Base-by-base conservation (phyloP, 768 basidiomycete genomes). In the Piloderma croceum region DNA sequence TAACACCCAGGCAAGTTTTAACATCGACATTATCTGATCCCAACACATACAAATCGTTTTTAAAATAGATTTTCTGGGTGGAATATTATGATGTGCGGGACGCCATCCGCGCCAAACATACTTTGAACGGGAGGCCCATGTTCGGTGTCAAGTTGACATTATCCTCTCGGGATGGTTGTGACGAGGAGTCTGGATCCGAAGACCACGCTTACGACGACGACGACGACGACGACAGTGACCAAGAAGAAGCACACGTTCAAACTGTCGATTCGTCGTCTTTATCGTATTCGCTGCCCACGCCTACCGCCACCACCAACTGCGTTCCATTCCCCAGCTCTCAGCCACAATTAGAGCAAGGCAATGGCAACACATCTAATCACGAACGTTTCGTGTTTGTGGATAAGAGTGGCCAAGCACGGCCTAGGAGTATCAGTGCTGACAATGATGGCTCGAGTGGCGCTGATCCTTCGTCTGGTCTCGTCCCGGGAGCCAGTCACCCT, bases 41-140 rank as follows among this genome's bases (percentile, higher is more conserved):
- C 9, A 9, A 9, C 27, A 29, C 15, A 15, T 29, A 15, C 9
- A 29, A 29, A 29, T 15, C 27, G 9, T 29, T n/a, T n/a, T n/a
- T n/a, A n/a, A n/a, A n/a, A 15, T 44, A 70, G 58, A 58, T 70
- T 21, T 86, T 78, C 57, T 62, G 60, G 29, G 73, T 80, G 38
- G 83, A 87, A 47, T 90, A 75, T 54, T 82, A 71, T 52, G 84
- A 89, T 51, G 67, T 76, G 20, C 70, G 82, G 19, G 70, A 72
- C 27, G 77, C 82, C 5, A 61, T 67, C 27, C 50, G 55, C 9
- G 83, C 85, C 11, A 71, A 64, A 49, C 57, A 60, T 34, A 63
- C 63, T 33, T 61, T 90, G 15, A 53, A 82, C 34, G 68, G 68
- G 3, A 67, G 68, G 25, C 57, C 62, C 33, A 54, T 76, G 24